Base-by-base conservation (phyloP, 2,329 filamentous ascomycete species). In the Metarhizium robertsii region DNA sequence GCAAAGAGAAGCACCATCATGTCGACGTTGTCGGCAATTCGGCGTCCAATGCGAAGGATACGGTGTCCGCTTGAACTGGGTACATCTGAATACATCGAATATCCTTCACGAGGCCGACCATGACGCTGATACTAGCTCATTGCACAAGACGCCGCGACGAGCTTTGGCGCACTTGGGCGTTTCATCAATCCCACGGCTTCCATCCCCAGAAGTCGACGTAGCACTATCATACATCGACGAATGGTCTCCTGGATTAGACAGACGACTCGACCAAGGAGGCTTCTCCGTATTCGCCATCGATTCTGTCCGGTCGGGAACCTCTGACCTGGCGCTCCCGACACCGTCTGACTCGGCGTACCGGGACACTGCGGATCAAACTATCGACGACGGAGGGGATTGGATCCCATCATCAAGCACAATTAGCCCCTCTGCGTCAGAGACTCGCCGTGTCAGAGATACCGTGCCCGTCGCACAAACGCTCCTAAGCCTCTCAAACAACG, bases 31-130 rank as follows among this genome's bases (percentile, higher is more conserved):
- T 40, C 18, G 42, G 18, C 56, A 52, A 11, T 53, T 59, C n/a
- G 58, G 58, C 2, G 45, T 61, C 20, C n/a, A 52, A 13, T 62
- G 61, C 29, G 56, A 62, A 34, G 62, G 62, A 2, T 64, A 64
- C 38, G 60, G 55, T 7, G 43, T 62, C 6, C 57, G 61, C 6
- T 53, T 63, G 14, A 57, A 52, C 25, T 62, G 59, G 61, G 18
- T 55, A 3, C 42, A 52, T 52, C 47, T 60, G 1, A 55, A 52
- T 8, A n/a, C 55, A 14, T 55, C 43, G 13, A 52, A 32, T n/a
- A 16, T 55, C 48, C 36, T 53, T 20, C 8, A 47, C 52, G 25
- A 56, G n/a, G 6, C 29, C 32, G 11, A 25, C 38, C 40, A 32
- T 6, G 14, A 54, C 29, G 16, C 2, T 32, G 42, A 52, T 3